Base-by-base conservation (phyloP, 345 rosid species). In the Capsella bursapastoris region DNA sequence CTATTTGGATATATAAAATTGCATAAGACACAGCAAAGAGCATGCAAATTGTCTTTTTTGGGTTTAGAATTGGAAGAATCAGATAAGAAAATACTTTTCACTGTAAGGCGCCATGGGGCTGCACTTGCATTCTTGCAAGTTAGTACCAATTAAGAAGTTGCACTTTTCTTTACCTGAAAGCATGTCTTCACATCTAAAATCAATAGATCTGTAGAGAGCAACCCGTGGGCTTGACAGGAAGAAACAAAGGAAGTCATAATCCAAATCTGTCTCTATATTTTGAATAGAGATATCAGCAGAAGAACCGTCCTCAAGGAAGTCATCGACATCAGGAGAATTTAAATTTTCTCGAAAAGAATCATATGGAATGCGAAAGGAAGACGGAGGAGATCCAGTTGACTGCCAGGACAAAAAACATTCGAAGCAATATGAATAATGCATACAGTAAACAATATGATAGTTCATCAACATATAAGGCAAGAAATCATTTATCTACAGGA, bases 381-480 rank as follows among this genome's bases (percentile, higher is more conserved):
- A 91, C 13, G 95, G 93, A 52, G 97, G 98, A 59, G 91, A 86
- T 71, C 97, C 96, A 64, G 87, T 89, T 66, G 98, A 76, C 98
- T 91, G 86, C 74, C 79, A 81, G 34, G 29, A 40, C 76, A 86
- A 83, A 78, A 79, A 74, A 56, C 70, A 49, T 66, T 32, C 16
- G 34, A 57, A 35, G 52, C 51, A 44, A 75, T 18, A 37, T 22
- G 37, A 15, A 25, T 44, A 53, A 62, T 28, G 59, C 48, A 58
- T 13, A 71, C 38, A 32, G 5, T 6, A 71, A 58, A 45, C 6
- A 34, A 9, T 11, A 58, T 4, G 43, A 57, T 27, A 25, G 41
- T 57, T 45, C 51, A 14, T 12, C 63, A 57, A 50, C 60, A 50
- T 60, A 40, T 71, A 14, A 16, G 63, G 60, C 34, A 62, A 27